phyloP scores from a whole-genome alignment of 1,139 yeast genomes.

The Kodamaea ohmeri region DNA sequence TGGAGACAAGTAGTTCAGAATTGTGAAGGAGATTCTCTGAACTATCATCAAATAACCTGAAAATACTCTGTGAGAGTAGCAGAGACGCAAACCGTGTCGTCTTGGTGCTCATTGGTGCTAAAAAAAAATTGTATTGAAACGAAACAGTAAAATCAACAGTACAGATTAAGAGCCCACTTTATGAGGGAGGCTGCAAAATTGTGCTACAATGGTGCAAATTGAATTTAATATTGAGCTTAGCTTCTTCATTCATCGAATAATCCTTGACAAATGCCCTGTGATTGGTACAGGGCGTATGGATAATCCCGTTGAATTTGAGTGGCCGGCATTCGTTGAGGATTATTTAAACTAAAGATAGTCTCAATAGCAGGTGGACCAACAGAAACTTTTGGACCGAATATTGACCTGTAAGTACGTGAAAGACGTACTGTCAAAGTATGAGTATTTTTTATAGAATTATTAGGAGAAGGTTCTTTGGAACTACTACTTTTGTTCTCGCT shows the following conservation, averaged over 20 bases:
- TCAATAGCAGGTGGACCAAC: not conserved
- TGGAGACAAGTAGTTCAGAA: constrained; percentile 14
- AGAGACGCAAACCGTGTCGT: constrained; percentile 1
- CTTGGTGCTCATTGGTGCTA: too few relatives aligned
- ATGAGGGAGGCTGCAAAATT: not conserved
- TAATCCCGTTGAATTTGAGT: not conserved
- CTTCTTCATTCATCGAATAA: too few relatives aligned
- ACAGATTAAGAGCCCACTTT: not conserved
- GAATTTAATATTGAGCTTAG: too few relatives aligned
- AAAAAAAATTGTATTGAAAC: too few relatives aligned
- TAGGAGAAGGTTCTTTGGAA: not conserved
- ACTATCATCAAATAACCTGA: constrained; percentile 1
- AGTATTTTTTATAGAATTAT: not conserved
- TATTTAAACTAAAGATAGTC: not conserved
- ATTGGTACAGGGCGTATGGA: not conserved
- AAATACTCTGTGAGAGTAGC: constrained; percentile 7
- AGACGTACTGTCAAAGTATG: not conserved
- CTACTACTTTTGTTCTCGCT: not conserved
- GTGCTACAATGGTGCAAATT: too few relatives aligned
- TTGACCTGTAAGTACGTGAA: not conserved
- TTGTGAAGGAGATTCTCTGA: constrained; percentile 2
- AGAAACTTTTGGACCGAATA: not conserved
- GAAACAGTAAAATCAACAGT: too few relatives aligned
- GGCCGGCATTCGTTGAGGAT: not conserved
- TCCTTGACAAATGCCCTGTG: not conserved